Evolutionary conservation across 2,329 filamentous ascomycete genomes (phyloP).

Genomic region (Canariomyces notabilis): DNA sequence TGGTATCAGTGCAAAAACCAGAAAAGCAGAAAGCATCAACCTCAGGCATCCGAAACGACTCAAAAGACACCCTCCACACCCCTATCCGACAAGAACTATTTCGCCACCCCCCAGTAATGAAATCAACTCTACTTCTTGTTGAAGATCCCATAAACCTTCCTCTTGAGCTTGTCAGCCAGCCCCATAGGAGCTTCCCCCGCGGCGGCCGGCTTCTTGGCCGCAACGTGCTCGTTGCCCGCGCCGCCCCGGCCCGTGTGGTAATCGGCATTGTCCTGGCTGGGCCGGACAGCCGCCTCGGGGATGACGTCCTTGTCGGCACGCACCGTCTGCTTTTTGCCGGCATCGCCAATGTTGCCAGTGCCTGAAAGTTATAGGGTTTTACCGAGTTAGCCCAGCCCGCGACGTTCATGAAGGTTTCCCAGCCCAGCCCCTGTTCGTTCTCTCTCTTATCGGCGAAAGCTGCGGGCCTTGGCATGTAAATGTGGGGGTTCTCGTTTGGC

Average conservation of each 20-base stretch:
- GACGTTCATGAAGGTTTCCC: no score
- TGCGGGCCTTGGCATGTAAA: no score
- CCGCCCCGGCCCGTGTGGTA: conserved; percentile 58
- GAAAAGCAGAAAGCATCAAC: neutral
- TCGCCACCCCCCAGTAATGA: no score
- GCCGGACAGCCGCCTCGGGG: conserved; percentile 47
- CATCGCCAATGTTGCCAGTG: conserved; percentile 54
- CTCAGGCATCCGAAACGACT: neutral
- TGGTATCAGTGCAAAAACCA: conserved; percentile 16
- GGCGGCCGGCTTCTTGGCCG: conserved; percentile 22
- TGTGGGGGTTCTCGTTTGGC: no score
- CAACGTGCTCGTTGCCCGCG: conserved; percentile 50
- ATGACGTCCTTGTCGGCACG: conserved; percentile 50
- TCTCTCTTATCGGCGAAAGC: no score
- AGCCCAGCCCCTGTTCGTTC: no score
- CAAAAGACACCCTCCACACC: neutral
- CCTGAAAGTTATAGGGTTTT: conserved; percentile 33
- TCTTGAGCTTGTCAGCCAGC: conserved; percentile 54
- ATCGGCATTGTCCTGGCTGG: conserved; percentile 43
- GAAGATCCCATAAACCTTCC: conserved; percentile 43
- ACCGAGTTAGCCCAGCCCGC: neutral
- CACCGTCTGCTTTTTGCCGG: conserved; percentile 33
- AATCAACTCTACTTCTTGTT: conserved; percentile 19
- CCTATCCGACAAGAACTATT: neutral
- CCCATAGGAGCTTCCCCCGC: conserved; percentile 26